Evolutionary conservation across 1,284 basidiomycete genomes (phyloP), one percentile per base, ranked within the genome.

Genomic region (Lentinula novae-zelandiae): DNA sequence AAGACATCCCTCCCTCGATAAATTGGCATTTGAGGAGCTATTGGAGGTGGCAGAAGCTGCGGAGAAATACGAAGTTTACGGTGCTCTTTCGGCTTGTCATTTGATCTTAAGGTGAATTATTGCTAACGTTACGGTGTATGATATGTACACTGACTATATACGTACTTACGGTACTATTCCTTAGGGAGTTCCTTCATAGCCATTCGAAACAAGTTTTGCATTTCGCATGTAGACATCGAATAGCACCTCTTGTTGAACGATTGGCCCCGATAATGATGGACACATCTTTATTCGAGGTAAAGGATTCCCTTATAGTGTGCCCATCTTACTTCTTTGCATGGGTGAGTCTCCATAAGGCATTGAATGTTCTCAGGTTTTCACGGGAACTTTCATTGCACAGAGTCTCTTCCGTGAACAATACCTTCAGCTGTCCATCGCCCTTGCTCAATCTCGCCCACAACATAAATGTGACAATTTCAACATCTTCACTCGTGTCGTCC

Each of bases 51-150:
- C 54, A 9, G 54, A 58, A 22, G 58, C 59, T 5, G 62, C 58
- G n/a, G 53, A 63, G 34, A 63, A 63, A 36, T 63, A 60, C 31
- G 54, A 57, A 17, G 58, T 63, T 8, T 52, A 50, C 17, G 53
- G 27, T 1, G 62, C 62, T 22, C 60, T 58, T 10, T 48, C 27
- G 3, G 22, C 56, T n/a, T 53, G 48, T 38, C 31, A 55, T 22
- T 52, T 57, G 9, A 52, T 22, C 44, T 38, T 63, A 49, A 57
- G 53, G 62, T 63, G 33, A 8, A 52, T 44, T n/a, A 44, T 20
- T 22, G 31, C n/a, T 39, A 49, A 31, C 27, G 27, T 27, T 27
- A 12, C 34, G 15, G 8, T 31, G 44, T 51, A 8, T 17, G 12
- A 40, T 31, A 9, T 20, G 9, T 9, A 1, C 17, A 17, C 17